phyloP scores from a whole-genome alignment of 2,329 filamentous ascomycete genomes.

The Xylaria multiplex region DNA sequence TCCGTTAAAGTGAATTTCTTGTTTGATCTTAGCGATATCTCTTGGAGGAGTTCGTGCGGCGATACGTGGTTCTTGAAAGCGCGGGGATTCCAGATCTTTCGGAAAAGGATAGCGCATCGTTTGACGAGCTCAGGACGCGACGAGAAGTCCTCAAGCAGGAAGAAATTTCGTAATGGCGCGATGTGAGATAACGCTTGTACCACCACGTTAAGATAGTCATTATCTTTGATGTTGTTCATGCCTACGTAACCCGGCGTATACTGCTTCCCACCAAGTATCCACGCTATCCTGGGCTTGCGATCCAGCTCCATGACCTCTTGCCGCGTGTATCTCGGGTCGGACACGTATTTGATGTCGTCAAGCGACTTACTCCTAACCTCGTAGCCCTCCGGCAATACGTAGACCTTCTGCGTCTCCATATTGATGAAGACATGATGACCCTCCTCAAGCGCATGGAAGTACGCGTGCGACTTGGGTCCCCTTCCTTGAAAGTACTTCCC shows the following conservation, averaged over 20 bases:
- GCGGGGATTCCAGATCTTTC: conserved; percentile 97
- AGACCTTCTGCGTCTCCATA: conserved; percentile 91
- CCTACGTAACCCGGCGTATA: conserved; percentile 96
- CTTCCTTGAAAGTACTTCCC: conserved; percentile 98
- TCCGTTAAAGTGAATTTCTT: conserved; percentile 91
- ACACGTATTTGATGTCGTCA: conserved; percentile 98
- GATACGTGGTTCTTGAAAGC: conserved; percentile 98
- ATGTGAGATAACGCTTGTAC: conserved; percentile 93
- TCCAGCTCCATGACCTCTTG: conserved; percentile 85
- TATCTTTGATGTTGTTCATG: conserved; percentile 99
- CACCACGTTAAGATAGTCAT: conserved; percentile 97
- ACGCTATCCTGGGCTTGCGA: conserved; percentile 68
- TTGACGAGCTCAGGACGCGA: conserved; percentile 81
- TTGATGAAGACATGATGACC: conserved; percentile 99
- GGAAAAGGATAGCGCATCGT: conserved; percentile 86
- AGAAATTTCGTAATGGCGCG: conserved; percentile 86
- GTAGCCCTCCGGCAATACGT: conserved; percentile 94
- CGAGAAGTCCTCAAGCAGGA: conserved; percentile 85
- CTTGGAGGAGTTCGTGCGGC: conserved; percentile 95
- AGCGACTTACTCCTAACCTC: conserved; percentile 94
- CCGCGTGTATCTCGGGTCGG: conserved; percentile 86
- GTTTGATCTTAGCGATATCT: conserved; percentile 87
- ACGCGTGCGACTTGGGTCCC: conserved; percentile 93
- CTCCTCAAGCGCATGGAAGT: conserved; percentile 95
- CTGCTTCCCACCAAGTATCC: conserved; percentile 82